Evolutionary conservation across 2,329 filamentous ascomycete species (phyloP).

Genomic region (Camillea tinctor): DNA sequence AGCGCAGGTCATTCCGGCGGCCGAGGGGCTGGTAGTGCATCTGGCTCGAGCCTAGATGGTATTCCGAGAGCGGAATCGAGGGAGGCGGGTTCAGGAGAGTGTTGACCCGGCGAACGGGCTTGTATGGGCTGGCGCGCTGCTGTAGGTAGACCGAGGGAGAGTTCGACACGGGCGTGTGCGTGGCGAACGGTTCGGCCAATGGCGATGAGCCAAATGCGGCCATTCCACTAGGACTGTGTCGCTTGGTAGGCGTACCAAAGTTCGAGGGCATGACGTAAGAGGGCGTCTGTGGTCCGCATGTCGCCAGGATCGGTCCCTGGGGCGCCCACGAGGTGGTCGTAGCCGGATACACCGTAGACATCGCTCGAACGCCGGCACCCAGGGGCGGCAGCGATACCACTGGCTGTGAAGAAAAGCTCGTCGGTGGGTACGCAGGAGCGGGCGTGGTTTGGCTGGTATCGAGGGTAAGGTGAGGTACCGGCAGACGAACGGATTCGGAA

Average conservation of each 20-base stretch:
- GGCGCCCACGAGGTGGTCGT: constrained; percentile 42
- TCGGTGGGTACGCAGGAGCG: constrained; percentile 29
- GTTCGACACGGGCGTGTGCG: constrained; percentile 67
- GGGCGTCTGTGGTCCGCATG: constrained; percentile 34
- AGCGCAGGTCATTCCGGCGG: constrained; percentile 64
- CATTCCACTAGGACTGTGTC: constrained; percentile 50
- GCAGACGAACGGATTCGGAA: constrained; percentile 50
- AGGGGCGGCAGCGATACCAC: constrained; percentile 62
- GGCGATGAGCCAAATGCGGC: constrained; percentile 66
- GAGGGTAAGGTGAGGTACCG: constrained; percentile 69
- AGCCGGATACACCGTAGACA: constrained; percentile 72
- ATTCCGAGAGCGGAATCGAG: constrained; percentile 73
- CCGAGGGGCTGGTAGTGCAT: constrained; percentile 84
- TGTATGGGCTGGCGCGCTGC: constrained; percentile 88
- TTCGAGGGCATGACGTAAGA: constrained; percentile 31
- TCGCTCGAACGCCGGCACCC: constrained; percentile 62
- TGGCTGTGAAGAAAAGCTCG: constrained; percentile 43
- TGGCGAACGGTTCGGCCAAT: constrained; percentile 60
- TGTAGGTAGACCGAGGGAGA: constrained; percentile 87
- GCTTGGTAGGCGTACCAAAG: constrained; percentile 53
- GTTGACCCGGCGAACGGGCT: constrained; percentile 83
- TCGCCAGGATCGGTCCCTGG: constrained; percentile 32
- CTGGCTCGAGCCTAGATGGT: constrained; percentile 66
- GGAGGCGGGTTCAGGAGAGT: constrained; percentile 88
- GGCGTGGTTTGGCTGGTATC: constrained; percentile 45